Conservation (phyloP, 345 rosid genomes). For the Corymbia maculata region DNA sequence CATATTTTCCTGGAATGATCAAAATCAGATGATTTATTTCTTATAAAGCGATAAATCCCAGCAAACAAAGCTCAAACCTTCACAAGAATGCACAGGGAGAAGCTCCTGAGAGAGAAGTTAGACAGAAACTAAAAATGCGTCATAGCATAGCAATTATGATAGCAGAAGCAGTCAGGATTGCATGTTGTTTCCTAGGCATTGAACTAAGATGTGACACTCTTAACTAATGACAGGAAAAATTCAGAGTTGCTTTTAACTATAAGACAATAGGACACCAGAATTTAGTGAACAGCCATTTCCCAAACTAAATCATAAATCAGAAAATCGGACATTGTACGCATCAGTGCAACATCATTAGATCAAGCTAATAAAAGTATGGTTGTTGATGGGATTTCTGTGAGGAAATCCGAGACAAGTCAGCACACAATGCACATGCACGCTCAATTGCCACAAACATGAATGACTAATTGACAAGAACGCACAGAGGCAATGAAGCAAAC, state of each 20-base stretch:
- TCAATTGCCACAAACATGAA: background rate
- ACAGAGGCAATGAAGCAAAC: slow-evolving; percentile 14
- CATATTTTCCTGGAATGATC: slow-evolving; percentile 46
- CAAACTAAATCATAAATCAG: background rate
- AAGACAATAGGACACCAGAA: background rate
- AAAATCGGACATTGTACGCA: background rate
- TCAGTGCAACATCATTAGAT: background rate
- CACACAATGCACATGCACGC: background rate
- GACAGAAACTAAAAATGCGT: background rate
- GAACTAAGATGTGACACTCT: background rate
- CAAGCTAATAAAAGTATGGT: background rate
- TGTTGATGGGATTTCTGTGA: background rate
- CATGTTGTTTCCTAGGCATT: background rate
- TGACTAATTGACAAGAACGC: background rate
- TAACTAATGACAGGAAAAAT: background rate
- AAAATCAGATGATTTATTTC: background rate
- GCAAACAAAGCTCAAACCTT: background rate
- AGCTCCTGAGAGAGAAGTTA: background rate
- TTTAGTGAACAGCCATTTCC: background rate
- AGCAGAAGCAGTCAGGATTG: background rate
- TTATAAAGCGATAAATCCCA: background rate
- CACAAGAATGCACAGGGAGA: background rate
- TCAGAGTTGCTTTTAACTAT: background rate
- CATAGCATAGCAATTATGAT: background rate
- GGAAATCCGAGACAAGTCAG: background rate